phyloP scores from a whole-genome alignment of 106 monocot genomes.

The Apostasia shenzhenica region DNA sequence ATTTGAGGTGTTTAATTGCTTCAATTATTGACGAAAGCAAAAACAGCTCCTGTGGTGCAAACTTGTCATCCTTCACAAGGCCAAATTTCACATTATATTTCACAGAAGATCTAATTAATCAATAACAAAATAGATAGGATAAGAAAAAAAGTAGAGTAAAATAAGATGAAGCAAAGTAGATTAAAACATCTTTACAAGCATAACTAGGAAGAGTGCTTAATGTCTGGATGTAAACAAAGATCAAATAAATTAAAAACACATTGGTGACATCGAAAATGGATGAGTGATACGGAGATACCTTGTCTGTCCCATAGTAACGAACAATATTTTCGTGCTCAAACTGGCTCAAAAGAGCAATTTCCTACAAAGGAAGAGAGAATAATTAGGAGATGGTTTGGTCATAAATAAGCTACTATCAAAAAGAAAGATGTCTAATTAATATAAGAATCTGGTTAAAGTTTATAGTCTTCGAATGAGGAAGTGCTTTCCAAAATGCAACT shows the following conservation, averaged over 20 bases:
- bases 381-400: not conserved
- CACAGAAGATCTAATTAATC: not conserved
- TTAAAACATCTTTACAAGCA: not conserved
- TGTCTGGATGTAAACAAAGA: not conserved
- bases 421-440: not conserved
- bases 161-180: not conserved
- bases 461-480: not conserved
- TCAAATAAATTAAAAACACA: not conserved
- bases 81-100: too few species aligned
- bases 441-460: not conserved
- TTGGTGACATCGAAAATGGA: not conserved
- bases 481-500: not conserved
- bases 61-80: too few species aligned
- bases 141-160: not conserved
- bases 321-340: constrained; percentile 87
- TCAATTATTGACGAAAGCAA: not conserved
- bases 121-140: not conserved
- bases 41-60: not conserved
- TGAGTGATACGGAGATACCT: constrained; percentile 36
- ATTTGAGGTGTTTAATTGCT: too few species aligned
- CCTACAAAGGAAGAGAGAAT: constrained; percentile 27
- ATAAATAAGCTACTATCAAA: not conserved
- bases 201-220: not conserved
- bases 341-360: constrained; percentile 76
- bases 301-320: constrained; percentile 70